Percentiles rank a stretch among this genome's conserved stretches.
Evolutionary conservation across 352 stramenopile species (phyloP).

Genomic region (Pelagophyceae sp.): DNA sequence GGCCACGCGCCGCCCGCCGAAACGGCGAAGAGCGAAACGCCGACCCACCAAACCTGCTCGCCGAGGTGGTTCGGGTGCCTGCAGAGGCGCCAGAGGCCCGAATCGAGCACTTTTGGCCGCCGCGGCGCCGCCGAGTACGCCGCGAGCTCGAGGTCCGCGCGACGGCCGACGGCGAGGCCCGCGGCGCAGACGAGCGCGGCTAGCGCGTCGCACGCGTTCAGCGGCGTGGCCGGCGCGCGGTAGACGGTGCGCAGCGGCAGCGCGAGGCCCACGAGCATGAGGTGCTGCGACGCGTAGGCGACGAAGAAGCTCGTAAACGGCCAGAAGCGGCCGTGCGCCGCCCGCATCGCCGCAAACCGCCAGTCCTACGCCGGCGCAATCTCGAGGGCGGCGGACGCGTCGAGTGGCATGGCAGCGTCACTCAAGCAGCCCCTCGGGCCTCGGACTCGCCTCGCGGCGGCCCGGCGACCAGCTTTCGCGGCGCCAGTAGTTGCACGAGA

Average conservation of each 20-base stretch:
- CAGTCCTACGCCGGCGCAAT: neutral
- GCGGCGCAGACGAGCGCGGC: neutral
- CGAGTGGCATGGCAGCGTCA: neutral
- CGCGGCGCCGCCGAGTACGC: neutral
- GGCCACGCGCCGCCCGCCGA: neutral
- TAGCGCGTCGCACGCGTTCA: neutral
- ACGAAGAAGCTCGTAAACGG: neutral
- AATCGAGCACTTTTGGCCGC: neutral
- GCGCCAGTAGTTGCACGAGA: neutral
- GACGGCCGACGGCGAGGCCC: neutral
- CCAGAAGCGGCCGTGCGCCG: neutral
- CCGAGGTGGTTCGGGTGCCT: slow-evolving; percentile 15
- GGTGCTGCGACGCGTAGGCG: neutral
- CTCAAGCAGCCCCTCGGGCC: neutral
- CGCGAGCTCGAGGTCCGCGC: neutral
- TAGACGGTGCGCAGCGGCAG: neutral
- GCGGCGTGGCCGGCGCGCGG: neutral
- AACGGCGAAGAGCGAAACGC: neutral
- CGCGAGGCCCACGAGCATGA: neutral
- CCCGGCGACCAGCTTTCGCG: neutral
- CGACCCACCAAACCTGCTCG: slow-evolving; percentile 6
- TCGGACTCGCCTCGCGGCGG: neutral
- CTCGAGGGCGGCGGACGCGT: neutral
- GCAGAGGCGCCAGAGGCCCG: neutral
- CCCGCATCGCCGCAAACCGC: neutral